A percentile compares a stretch with the other conserved stretches of the same genome.
These are phyloP conservation scores for Steccherinum ochraceum DNA, from an alignment of 768 basidiomycete genomes.

Conservation along the genomic window DNA sequence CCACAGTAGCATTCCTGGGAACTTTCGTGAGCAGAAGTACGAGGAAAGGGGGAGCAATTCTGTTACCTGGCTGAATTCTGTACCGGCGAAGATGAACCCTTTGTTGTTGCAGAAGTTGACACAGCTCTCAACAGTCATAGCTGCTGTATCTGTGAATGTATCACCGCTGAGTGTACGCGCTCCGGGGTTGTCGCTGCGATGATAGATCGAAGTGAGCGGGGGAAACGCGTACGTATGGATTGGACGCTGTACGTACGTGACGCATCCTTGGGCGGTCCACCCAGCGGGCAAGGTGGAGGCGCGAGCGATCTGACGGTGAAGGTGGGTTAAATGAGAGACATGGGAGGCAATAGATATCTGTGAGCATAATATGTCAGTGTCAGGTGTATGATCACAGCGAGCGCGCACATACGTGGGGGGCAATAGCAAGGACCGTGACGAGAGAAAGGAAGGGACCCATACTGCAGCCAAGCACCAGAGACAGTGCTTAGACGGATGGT, in stretches of 20 bases:
- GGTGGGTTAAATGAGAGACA: background rate
- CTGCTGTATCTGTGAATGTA: constrained; percentile 35
- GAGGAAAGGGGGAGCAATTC: constrained; percentile 1
- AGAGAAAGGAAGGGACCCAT: background rate
- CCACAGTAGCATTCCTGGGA: constrained; percentile 40
- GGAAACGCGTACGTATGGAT: background rate
- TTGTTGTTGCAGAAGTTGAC: constrained; percentile 38
- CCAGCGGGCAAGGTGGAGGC: constrained; percentile 1
- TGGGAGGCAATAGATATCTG: background rate
- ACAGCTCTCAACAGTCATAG: constrained; percentile 59
- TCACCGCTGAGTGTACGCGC: constrained; percentile 52
- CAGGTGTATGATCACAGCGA: too few relatives aligned
- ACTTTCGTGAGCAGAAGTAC: constrained; percentile 5
- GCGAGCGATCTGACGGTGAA: background rate
- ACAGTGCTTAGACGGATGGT: background rate
- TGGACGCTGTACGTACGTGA: background rate
- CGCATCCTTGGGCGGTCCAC: constrained; percentile 4
- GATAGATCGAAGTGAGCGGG: background rate
- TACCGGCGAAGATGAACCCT: constrained; percentile 58
- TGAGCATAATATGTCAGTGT: background rate
- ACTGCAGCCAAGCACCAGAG: background rate
- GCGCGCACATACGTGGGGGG: background rate
- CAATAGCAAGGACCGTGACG: background rate
- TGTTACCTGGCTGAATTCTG: constrained; percentile 49
- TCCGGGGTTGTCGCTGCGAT: constrained; percentile 27